Conservation (phyloP, 768 basidiomycete species). For the Polyporus arcularius region DNA sequence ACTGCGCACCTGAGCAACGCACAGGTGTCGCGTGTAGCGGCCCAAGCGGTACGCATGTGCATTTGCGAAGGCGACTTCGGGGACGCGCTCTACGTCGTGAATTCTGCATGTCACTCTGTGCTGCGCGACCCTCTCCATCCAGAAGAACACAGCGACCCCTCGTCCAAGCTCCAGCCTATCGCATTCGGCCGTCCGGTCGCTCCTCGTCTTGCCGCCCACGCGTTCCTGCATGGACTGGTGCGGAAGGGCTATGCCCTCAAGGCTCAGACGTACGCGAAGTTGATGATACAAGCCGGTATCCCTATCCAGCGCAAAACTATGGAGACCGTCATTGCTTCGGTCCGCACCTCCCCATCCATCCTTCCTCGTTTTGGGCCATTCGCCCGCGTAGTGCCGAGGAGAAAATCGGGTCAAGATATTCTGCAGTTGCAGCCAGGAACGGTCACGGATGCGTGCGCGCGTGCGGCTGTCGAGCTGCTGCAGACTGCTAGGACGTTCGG, state of each 20-base stretch:
- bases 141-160: conserved; percentile 10
- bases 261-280: conserved; percentile 49
- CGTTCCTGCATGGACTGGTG: conserved; percentile 64
- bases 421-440: conserved; percentile 36
- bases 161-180: conserved; percentile 41
- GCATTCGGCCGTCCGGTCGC: conserved; percentile 54
- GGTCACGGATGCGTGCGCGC: conserved; percentile 42
- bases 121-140: conserved; percentile 19
- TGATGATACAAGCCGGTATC: conserved; percentile 57
- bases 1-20: conserved; percentile 21
- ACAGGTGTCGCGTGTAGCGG: conserved; percentile 39
- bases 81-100: conserved; percentile 59
- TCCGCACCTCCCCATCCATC: conserved; percentile 23
- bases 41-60: conserved; percentile 52
- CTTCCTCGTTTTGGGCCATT: conserved; percentile 20
- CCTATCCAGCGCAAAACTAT: conserved; percentile 51
- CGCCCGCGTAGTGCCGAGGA: conserved; percentile 20
- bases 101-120: conserved; percentile 51
- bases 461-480: conserved; percentile 56
- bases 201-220: conserved; percentile 61
- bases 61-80: conserved; percentile 40
- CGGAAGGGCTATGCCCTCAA: conserved; percentile 49
- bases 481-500: conserved; percentile 53
- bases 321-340: conserved; percentile 40
- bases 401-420: conserved; percentile 9